These are phyloP conservation scores for Trichoderma sp. DNA, from an alignment of 2,329 filamentous ascomycete genomes.

Conservation along the genomic window DNA sequence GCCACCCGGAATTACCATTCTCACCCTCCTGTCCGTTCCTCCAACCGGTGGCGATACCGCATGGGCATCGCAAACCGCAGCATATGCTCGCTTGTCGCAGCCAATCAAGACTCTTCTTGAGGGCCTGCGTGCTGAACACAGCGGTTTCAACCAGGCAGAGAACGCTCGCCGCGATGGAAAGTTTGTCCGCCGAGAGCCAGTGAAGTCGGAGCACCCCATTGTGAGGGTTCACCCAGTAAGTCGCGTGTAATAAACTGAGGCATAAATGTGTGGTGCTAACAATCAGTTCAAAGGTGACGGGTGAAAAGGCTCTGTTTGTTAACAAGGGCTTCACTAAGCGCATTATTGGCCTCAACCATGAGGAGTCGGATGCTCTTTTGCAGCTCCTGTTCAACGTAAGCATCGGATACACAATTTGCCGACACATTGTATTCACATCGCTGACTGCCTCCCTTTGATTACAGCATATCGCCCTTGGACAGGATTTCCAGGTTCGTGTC, in stretches of 20 bases:
- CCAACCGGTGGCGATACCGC: constrained; percentile 46
- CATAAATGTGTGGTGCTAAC: not conserved
- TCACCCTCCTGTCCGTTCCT: constrained; percentile 50
- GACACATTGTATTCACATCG: not conserved
- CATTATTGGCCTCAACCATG: constrained; percentile 49
- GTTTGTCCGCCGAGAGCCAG: not conserved
- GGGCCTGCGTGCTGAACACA: constrained; percentile 45
- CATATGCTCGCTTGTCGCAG: constrained; percentile 45
- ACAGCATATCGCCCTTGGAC: constrained; percentile 46
- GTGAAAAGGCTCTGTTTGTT: constrained; percentile 45
- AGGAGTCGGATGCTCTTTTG: constrained; percentile 45
- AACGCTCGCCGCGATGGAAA: constrained; percentile 40
- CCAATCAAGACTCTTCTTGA: constrained; percentile 43
- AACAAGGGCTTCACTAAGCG: constrained; percentile 46
- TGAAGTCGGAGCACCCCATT: constrained; percentile 37
- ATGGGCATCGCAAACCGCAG: constrained; percentile 46
- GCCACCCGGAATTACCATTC: constrained; percentile 48
- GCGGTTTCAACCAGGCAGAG: constrained; percentile 40
- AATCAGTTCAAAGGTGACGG: constrained; percentile 23
- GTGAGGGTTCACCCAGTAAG: constrained; percentile 48
- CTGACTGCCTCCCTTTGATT: not conserved
- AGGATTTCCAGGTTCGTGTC: constrained; percentile 49
- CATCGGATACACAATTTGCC: not conserved
- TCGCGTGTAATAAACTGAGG: too few species aligned
- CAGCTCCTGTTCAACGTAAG: constrained; percentile 40